Conservation (phyloP, 129 eudicot species). For the Mikania micrantha region DNA sequence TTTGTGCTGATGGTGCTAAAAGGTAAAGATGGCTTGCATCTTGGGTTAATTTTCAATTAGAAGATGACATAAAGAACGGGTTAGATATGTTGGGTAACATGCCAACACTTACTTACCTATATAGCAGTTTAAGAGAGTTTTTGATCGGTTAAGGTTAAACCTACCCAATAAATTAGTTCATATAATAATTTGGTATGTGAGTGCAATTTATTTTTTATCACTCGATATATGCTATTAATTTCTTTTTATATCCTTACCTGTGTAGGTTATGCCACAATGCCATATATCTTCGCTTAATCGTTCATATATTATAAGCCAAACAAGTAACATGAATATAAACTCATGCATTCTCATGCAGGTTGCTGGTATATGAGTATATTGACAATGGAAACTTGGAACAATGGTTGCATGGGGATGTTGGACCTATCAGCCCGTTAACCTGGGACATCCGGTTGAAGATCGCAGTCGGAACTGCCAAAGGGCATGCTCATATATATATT, state of each 20-base stretch:
- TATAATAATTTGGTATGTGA: not conserved
- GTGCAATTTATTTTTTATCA: not conserved
- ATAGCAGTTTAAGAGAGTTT: not conserved
- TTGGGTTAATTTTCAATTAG: not conserved
- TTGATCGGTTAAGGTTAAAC: too few relatives aligned
- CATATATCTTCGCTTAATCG: not conserved
- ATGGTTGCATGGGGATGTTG: constrained; percentile 94
- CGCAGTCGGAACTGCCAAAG: constrained; percentile 19
- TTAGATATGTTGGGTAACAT: not conserved
- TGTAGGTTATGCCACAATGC: not conserved
- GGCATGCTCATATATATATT: constrained; percentile 1
- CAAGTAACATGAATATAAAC: not conserved
- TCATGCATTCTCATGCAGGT: constrained; percentile 30
- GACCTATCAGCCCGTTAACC: constrained; percentile 46
- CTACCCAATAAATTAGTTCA: too few relatives aligned
- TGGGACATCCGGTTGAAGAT: constrained; percentile 25
- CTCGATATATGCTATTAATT: not conserved
- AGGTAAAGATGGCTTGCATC: constrained; percentile 38
- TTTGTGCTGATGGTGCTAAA: constrained; percentile 77
- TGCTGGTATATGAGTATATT: constrained; percentile 91
- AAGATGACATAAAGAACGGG: not conserved
- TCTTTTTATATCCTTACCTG: not conserved
- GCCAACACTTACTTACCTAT: too few relatives aligned
- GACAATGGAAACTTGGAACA: constrained; percentile 96
- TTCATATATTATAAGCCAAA: not conserved